Percentiles rank a stretch among this genome's conserved stretches.
Evolutionary conservation across 768 basidiomycete species (phyloP).

Genomic region (Russula sp.): DNA sequence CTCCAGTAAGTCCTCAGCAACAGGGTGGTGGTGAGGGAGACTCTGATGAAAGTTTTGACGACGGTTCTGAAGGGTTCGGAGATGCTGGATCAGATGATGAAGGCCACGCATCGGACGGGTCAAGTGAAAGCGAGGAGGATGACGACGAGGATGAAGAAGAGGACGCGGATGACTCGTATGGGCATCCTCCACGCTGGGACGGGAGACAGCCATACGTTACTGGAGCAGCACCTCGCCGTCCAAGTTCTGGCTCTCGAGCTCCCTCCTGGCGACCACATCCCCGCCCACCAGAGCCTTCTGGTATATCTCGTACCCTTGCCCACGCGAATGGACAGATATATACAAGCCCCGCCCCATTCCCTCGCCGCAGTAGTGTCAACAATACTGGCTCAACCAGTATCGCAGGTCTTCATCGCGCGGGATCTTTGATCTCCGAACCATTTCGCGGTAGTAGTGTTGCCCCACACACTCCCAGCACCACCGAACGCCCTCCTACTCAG

Average conservation of each 20-base stretch:
- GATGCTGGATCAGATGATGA: conserved; percentile 1
- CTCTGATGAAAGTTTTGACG: not conserved
- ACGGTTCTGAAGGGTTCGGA: conserved; percentile 1
- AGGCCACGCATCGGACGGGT: not conserved
- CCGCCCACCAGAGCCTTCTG: conserved; percentile 12
- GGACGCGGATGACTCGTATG: conserved; percentile 7
- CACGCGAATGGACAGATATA: conserved; percentile 35
- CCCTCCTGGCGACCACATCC: not conserved
- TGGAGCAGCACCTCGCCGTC: conserved; percentile 12
- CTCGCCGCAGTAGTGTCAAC: conserved; percentile 29
- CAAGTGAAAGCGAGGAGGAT: conserved; percentile 3
- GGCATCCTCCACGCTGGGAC: not conserved
- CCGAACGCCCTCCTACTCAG: conserved; percentile 18
- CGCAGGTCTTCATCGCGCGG: conserved; percentile 23
- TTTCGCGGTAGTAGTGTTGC: conserved; percentile 10
- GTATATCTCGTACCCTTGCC: conserved; percentile 18
- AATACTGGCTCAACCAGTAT: conserved; percentile 13
- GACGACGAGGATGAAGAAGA: conserved; percentile 7
- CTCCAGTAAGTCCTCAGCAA: conserved; percentile 8
- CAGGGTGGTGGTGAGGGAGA: conserved; percentile 1
- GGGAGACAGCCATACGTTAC: conserved; percentile 6
- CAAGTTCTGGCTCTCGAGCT: conserved; percentile 9
- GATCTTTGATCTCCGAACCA: conserved; percentile 12
- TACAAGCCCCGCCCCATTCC: conserved; percentile 35
- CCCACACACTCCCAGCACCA: conserved; percentile 13